A percentile compares a stretch with the other conserved stretches of the same genome.
Evolutionary conservation across 1,139 yeast species (phyloP).

Genomic region (Diutina mesorugosa): DNA sequence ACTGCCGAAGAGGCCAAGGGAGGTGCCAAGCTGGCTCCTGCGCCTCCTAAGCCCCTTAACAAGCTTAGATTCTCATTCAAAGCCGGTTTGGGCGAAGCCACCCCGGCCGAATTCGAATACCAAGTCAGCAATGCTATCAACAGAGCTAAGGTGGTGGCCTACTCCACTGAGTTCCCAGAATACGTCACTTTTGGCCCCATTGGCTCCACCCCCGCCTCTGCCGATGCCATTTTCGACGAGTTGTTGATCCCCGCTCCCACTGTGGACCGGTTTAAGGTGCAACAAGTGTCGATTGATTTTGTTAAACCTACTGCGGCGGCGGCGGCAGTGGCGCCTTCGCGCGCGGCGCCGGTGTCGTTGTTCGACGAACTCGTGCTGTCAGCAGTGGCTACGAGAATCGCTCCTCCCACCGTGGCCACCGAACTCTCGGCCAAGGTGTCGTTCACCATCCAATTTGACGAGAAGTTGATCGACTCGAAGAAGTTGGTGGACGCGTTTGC

Average conservation of each 20-base stretch:
- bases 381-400: conserved; percentile 8
- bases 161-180: conserved; percentile 31
- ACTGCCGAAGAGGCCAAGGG: conserved; percentile 5
- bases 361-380: conserved; percentile 39
- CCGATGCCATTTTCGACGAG: conserved; percentile 56
- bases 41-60: not conserved
- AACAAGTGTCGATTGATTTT: conserved; percentile 18
- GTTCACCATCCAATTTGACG: conserved; percentile 29
- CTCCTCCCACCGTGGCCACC: conserved; percentile 3
- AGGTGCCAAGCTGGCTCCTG: not conserved
- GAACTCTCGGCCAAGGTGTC: conserved; percentile 24
- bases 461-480: conserved; percentile 21
- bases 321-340: conserved; percentile 6
- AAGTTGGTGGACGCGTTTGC: conserved; percentile 10
- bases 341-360: conserved; percentile 8
- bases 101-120: not conserved
- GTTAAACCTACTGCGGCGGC: conserved; percentile 3
- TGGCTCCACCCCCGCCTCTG: conserved; percentile 11
- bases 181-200: conserved; percentile 29
- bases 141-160: conserved; percentile 6
- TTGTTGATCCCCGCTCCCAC: conserved; percentile 46
- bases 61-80: not conserved
- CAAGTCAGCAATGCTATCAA: not conserved
- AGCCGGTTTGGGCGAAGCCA: not conserved
- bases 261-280: conserved; percentile 42